Conservation (phyloP, 2,329 filamentous ascomycete species). For the Tolypocladium cylindrosporum region DNA sequence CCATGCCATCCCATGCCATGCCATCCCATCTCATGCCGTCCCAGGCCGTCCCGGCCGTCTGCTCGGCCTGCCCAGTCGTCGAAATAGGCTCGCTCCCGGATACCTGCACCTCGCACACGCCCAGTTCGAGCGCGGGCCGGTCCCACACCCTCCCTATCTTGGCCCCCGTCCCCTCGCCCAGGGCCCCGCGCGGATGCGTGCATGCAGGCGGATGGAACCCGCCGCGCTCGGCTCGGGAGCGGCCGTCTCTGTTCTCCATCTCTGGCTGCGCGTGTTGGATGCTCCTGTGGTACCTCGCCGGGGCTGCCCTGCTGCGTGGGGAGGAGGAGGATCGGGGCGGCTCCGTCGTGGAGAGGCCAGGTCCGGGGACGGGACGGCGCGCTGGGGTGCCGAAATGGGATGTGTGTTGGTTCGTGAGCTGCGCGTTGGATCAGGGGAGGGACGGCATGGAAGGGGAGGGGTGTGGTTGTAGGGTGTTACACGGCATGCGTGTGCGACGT, state of each 20-base stretch:
- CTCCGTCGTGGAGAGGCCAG: no score
- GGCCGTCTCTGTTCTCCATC: no score
- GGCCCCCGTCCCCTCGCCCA: not conserved
- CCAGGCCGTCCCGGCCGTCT: no score
- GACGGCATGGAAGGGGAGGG: not conserved
- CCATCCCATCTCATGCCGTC: no score
- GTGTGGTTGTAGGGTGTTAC: not conserved
- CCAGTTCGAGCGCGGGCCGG: not conserved
- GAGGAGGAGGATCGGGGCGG: not conserved
- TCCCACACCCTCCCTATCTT: not conserved
- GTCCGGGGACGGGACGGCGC: not conserved
- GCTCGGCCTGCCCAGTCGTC: not conserved
- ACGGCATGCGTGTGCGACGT: not conserved
- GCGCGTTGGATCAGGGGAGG: not conserved
- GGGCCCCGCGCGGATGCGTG: not conserved
- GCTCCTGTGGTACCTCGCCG: not conserved
- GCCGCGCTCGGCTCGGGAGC: not conserved
- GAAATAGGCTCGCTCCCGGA: constrained; percentile 2
- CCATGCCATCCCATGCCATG: no score
- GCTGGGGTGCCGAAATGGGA: not conserved
- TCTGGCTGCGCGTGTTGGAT: not conserved
- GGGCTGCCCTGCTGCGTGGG: not conserved
- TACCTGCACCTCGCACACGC: not conserved
- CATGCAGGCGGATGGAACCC: not conserved
- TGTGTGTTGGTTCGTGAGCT: not conserved